phyloP scores from a whole-genome alignment of 2,329 filamentous ascomycete species.

The Talaromyces amestolkiae region DNA sequence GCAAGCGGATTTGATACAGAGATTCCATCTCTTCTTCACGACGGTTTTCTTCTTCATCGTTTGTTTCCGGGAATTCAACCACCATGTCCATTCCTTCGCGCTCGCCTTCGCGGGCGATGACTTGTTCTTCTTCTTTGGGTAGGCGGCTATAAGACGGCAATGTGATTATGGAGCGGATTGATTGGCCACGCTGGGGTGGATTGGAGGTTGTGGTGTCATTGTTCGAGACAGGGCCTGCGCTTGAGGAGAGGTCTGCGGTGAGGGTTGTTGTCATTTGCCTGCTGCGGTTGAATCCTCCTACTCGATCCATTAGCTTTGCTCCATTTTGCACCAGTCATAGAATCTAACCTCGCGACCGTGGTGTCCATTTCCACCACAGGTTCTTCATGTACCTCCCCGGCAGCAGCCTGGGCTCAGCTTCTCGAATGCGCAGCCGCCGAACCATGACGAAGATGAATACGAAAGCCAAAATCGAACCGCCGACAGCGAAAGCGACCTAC shows the following conservation, averaged over 20 bases:
- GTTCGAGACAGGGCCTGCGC: background rate
- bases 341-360: constrained; percentile 33
- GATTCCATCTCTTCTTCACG: constrained; percentile 91
- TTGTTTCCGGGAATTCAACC: constrained; percentile 76
- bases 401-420: constrained; percentile 52
- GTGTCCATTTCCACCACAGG: constrained; percentile 53
- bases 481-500: constrained; percentile 31
- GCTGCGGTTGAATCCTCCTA: constrained; percentile 8
- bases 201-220: constrained; percentile 20
- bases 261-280: constrained; percentile 12
- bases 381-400: constrained; percentile 52
- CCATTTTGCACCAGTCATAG: too few species aligned
- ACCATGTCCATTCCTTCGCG: constrained; percentile 88
- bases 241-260: background rate
- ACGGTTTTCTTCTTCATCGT: constrained; percentile 72
- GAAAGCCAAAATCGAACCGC: constrained; percentile 33
- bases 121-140: constrained; percentile 71
- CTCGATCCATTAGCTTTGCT: background rate
- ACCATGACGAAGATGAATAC: constrained; percentile 36
- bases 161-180: constrained; percentile 90
- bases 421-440: constrained; percentile 43
- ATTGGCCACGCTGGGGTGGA: constrained; percentile 75
- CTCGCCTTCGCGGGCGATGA: constrained; percentile 86
- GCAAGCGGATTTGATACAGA: constrained; percentile 81
- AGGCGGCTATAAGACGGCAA: constrained; percentile 77